Evolutionary conservation across 139 green algal species (phyloP), one percentile per base, ranked within the genome.

Genomic region (Gonium pectorale): DNA sequence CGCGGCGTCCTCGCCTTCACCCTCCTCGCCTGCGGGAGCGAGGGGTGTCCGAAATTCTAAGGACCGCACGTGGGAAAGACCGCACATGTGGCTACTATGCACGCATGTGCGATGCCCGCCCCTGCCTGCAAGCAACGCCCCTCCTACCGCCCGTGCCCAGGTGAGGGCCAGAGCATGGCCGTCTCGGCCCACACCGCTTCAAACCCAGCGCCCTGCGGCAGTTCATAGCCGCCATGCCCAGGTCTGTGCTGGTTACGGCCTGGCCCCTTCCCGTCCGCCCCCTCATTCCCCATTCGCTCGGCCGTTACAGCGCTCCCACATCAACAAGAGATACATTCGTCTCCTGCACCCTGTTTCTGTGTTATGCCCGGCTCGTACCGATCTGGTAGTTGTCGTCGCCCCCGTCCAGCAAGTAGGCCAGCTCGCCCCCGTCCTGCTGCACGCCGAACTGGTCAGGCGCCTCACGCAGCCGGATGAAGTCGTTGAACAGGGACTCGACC

Each of bases 401-500:
- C 1, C 62, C 68, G 27, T 67, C 87, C 24, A 80, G 49, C 51
- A 86, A 54, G 29, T 80, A 54, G 26, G 43, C 75, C 37, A 86
- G 52, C 2, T 40, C 56, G 49, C 69, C 69, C 9, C 2, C 35
- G 35, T 74, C 60, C n/a, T 44, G 21, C n/a, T 60, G 52, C 2
- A 2, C 19, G 7, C 9, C 40, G 41, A 26, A 51, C 29, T 3
- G 54, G 15, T 66, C 35, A 35, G 9, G 29, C 41, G 85, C 86
- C 66, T 91, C 87, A 13, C 33, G 26, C 35, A 93, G 74, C 37
- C 83, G 79, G 46, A 93, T 59, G 60, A 89, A 91, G 68, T 93
- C 90, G 33, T 91, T 90, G 63, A 93, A 66, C 13, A 93, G 59
- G 22, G 68, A 56, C 79, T 93, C 87, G 9, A 93, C 82, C 87